Evolutionary conservation across 2,329 filamentous ascomycete species (phyloP).

Genomic region (Botrytis paeoniae): DNA sequence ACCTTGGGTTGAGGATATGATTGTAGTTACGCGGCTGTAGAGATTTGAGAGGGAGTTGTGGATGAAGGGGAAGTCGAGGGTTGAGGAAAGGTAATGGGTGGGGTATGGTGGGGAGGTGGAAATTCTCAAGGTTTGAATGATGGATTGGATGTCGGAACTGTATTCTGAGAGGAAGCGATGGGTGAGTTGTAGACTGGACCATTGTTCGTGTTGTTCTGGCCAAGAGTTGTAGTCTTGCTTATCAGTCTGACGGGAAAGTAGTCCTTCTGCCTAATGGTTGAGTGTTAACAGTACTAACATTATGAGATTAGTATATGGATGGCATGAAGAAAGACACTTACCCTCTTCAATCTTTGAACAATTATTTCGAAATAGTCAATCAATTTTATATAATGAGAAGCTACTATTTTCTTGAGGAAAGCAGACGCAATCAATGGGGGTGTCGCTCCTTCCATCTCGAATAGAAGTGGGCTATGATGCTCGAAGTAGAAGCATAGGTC

Average conservation of each 20-base stretch:
- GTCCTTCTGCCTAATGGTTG: neutral
- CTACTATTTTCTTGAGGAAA: conserved; percentile 18
- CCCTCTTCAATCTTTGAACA: neutral
- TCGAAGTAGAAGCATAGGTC: conserved; percentile 23
- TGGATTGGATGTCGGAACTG: neutral
- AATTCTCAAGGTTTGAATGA: conserved; percentile 4
- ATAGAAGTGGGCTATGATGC: conserved; percentile 5
- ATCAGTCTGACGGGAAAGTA: neutral
- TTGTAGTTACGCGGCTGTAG: neutral
- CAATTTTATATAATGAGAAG: conserved; percentile 21
- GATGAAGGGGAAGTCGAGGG: neutral
- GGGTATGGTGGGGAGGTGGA: neutral
- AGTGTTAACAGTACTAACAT: neutral
- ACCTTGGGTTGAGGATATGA: neutral
- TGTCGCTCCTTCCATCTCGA: neutral
- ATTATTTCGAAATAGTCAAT: conserved; percentile 17
- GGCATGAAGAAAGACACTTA: neutral
- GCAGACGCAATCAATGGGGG: neutral
- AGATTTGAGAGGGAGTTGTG: neutral
- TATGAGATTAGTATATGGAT: no score
- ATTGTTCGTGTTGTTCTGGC: conserved; percentile 6
- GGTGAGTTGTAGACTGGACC: neutral
- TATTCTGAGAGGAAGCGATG: conserved; percentile 9
- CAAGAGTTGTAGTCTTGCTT: neutral
- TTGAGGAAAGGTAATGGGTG: neutral